These are phyloP conservation scores for Corylus americana DNA, from an alignment of 306 rosid species.

Conservation along the genomic window DNA sequence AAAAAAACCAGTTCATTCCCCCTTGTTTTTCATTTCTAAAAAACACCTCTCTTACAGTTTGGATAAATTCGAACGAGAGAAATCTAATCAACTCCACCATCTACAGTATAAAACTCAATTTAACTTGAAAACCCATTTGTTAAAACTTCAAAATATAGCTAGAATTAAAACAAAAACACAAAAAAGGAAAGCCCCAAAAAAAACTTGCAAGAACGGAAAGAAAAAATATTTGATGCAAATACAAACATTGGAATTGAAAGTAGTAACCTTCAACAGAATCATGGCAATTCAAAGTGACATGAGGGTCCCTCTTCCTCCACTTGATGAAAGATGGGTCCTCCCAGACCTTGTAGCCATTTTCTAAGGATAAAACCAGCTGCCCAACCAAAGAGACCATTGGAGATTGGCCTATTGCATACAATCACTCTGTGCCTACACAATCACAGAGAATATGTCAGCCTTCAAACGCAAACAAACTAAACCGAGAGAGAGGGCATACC, in stretches of 20 bases:
- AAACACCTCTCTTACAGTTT: not conserved
- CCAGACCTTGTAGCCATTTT: slow-evolving; percentile 69
- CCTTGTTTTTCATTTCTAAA: not conserved
- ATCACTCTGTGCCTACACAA: not conserved
- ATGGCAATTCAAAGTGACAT: slow-evolving; percentile 82
- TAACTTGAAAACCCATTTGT: not conserved
- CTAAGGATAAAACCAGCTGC: slow-evolving; percentile 44
- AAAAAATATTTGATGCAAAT: not conserved
- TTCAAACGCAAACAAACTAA: not conserved
- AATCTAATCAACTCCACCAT: not conserved
- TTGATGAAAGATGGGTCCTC: slow-evolving; percentile 88
- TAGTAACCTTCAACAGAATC: slow-evolving; percentile 82
- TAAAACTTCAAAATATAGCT: not conserved
- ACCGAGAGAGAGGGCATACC: not conserved
- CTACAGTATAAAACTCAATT: not conserved
- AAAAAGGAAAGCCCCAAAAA: not conserved
- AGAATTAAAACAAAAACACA: not conserved
- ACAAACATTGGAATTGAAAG: not conserved
- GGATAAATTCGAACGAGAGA: not conserved
- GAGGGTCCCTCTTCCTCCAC: slow-evolving; percentile 89
- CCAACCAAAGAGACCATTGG: slow-evolving; percentile 56
- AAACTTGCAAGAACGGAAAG: not conserved
- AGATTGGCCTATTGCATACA: slow-evolving; percentile 6
- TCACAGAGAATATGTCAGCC: not conserved
- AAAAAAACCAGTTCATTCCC: not conserved